These are phyloP conservation scores for Zostera marina DNA, from an alignment of 116 monocot species.

Conservation along the genomic window DNA sequence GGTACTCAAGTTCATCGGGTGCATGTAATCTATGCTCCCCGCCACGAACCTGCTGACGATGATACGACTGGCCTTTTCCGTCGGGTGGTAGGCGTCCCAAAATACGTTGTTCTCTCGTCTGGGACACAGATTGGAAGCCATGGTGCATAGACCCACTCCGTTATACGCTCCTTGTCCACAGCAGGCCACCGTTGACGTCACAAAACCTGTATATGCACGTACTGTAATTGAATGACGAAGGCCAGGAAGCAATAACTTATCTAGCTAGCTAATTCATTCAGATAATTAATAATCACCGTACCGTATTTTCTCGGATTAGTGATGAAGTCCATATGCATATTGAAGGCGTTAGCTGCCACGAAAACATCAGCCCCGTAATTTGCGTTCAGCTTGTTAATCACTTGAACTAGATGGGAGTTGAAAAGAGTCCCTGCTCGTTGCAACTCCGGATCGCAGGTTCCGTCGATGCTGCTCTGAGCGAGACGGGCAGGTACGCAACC, in stretches of 20 bases:
- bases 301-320: slow-evolving; percentile 15
- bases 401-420: slow-evolving; percentile 24
- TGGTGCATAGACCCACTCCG: slow-evolving; percentile 26
- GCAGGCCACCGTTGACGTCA: slow-evolving; percentile 24
- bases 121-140: slow-evolving; percentile 21
- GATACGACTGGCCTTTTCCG: slow-evolving; percentile 23
- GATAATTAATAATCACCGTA: too few species aligned
- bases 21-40: slow-evolving; percentile 11
- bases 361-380: slow-evolving; percentile 21
- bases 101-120: slow-evolving; percentile 18
- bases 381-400: slow-evolving; percentile 23
- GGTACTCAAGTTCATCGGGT: slow-evolving; percentile 30
- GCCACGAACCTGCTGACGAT: slow-evolving; percentile 18
- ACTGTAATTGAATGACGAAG: background rate
- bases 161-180: slow-evolving; percentile 39
- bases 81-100: slow-evolving; percentile 32
- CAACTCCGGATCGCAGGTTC: slow-evolving; percentile 26
- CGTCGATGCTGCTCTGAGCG: slow-evolving; percentile 18
- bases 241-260: background rate
- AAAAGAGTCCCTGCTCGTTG: slow-evolving; percentile 20
- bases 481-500: slow-evolving; percentile 39
- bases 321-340: slow-evolving; percentile 31
- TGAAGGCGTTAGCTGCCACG: slow-evolving; percentile 29
- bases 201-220: slow-evolving; percentile 7
- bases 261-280: background rate